Percentiles rank a stretch among this genome's conserved stretches.
phyloP scores from a whole-genome alignment of 176 grass and related monocot genomes.

The Raddia guianensis region DNA sequence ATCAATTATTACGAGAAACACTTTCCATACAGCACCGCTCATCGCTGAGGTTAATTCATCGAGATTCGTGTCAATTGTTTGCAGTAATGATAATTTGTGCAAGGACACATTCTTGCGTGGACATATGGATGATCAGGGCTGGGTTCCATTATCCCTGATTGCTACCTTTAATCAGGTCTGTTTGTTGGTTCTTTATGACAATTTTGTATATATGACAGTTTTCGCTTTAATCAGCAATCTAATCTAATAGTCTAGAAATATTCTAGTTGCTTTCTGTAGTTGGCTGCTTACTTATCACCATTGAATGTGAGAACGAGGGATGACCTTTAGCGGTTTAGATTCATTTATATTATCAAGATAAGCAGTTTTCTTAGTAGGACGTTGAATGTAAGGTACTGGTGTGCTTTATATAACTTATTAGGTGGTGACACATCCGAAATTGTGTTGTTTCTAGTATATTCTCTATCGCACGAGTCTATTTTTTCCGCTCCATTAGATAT shows the following conservation, averaged over 20 bases:
- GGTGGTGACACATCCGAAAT: neutral
- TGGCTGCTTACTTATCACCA: slow-evolving; percentile 16
- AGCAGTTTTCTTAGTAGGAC: neutral
- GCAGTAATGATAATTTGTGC: slow-evolving; percentile 83
- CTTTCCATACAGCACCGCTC: neutral
- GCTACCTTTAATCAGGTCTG: slow-evolving; percentile 73
- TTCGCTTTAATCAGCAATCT: neutral
- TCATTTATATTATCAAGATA: slow-evolving; percentile 6
- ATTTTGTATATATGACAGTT: neutral
- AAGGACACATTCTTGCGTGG: slow-evolving; percentile 75
- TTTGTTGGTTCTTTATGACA: slow-evolving; percentile 23
- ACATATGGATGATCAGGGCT: slow-evolving; percentile 89
- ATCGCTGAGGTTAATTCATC: neutral
- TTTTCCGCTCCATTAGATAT: neutral
- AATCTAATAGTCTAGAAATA: neutral
- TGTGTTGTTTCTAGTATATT: neutral
- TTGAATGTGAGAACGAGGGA: neutral
- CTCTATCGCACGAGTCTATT: neutral
- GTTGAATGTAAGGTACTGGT: neutral
- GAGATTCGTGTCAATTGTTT: slow-evolving; percentile 37
- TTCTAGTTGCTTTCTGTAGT: slow-evolving; percentile 22
- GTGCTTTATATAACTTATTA: slow-evolving; percentile 5
- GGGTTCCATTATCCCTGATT: slow-evolving; percentile 84
- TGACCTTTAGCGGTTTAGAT: neutral
- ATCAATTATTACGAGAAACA: neutral